Evolutionary conservation across 768 basidiomycete genomes (phyloP).

Genomic region (Boletus tomentosulus): DNA sequence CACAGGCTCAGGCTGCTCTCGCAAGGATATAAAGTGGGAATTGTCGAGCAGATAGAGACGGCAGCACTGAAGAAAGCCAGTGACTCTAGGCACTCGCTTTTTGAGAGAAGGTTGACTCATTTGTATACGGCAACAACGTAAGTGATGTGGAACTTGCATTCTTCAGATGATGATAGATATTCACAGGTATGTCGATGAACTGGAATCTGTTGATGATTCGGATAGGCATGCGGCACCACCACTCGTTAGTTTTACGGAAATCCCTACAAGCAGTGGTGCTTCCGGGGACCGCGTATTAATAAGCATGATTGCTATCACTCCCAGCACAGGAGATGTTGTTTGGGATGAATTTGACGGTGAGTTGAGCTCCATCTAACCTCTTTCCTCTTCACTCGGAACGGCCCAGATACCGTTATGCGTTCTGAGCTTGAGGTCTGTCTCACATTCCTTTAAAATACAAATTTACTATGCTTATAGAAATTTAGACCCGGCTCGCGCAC

Average conservation of each 20-base stretch:
- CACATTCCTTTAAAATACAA: background rate
- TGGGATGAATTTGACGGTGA: constrained; percentile 89
- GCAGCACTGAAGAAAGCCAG: constrained; percentile 84
- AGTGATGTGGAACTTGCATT: constrained; percentile 22
- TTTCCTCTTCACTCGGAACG: constrained; percentile 4
- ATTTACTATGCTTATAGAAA: background rate
- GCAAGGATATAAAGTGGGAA: constrained; percentile 77
- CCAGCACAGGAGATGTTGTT: constrained; percentile 87
- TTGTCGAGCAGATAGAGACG: constrained; percentile 80
- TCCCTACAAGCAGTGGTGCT: constrained; percentile 8
- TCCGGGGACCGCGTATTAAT: constrained; percentile 42
- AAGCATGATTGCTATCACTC: constrained; percentile 74
- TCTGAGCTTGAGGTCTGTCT: constrained; percentile 77
- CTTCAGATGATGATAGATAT: constrained; percentile 6
- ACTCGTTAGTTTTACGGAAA: constrained; percentile 72
- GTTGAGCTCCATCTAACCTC: constrained; percentile 1
- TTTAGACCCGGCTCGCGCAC: constrained; percentile 83
- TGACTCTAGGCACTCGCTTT: constrained; percentile 69
- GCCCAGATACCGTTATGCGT: constrained; percentile 72
- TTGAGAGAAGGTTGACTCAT: constrained; percentile 69
- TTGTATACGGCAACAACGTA: constrained; percentile 88
- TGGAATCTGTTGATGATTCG: constrained; percentile 63
- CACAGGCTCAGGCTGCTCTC: constrained; percentile 58
- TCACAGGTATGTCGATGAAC: constrained; percentile 74
- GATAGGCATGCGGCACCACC: constrained; percentile 57